Conservation (phyloP, 495 filamentous ascomycete genomes). For the Barbatosphaeria neglecta region DNA sequence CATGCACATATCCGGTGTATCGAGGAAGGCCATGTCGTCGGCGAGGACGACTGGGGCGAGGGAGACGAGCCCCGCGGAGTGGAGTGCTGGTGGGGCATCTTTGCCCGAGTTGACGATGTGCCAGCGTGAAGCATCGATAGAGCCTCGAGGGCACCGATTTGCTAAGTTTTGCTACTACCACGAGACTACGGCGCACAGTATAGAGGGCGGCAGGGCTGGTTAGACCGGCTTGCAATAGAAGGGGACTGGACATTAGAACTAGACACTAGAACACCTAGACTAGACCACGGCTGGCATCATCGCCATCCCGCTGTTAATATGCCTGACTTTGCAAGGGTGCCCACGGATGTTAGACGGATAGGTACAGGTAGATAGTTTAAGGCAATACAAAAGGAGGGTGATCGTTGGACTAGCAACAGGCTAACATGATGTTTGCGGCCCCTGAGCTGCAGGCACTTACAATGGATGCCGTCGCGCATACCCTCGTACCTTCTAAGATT, state of each 20-base stretch:
- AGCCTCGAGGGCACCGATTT: neutral
- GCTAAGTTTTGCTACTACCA: neutral
- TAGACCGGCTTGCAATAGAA: neutral
- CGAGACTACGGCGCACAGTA: too few species aligned
- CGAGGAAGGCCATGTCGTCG: constrained; percentile 22
- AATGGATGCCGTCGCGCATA: too few species aligned
- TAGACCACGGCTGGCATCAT: neutral
- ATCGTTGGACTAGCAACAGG: too few species aligned
- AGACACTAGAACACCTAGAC: neutral
- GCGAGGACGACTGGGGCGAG: constrained; percentile 36
- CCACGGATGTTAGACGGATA: too few species aligned
- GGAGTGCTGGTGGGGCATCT: constrained; percentile 37
- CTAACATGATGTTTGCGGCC: too few species aligned
- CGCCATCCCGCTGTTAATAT: too few species aligned
- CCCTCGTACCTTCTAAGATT: too few species aligned
- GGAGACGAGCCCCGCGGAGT: constrained; percentile 20
- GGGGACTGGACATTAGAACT: neutral
- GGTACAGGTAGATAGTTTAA: too few species aligned
- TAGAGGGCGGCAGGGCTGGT: too few species aligned
- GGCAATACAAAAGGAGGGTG: too few species aligned
- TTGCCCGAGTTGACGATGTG: constrained; percentile 9
- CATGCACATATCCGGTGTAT: constrained; percentile 12
- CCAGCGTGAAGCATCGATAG: neutral
- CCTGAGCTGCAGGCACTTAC: too few species aligned
- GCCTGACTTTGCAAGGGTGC: too few species aligned